Evolutionary conservation across 2,329 filamentous ascomycete species (phyloP).

Genomic region (Ophiocordyceps camponoti-leonardi): DNA sequence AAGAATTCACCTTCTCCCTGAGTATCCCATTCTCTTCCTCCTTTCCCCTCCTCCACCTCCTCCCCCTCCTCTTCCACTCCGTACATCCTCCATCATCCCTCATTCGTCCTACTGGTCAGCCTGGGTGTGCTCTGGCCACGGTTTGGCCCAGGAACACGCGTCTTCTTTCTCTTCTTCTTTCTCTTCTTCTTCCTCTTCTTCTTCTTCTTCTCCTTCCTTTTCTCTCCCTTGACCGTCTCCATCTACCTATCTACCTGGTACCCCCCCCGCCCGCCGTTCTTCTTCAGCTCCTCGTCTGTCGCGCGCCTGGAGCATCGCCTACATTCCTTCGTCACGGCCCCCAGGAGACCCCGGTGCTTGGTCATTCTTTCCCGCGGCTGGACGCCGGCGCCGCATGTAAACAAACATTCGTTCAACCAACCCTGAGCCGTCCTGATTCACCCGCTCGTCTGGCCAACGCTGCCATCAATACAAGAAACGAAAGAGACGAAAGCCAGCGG

Average conservation of each 20-base stretch:
- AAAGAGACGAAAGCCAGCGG: neutral
- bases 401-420: constrained; percentile 1
- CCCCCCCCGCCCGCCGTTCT: neutral
- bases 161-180: neutral
- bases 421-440: constrained; percentile 3
- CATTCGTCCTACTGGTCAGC: neutral
- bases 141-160: neutral
- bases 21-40: neutral
- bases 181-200: no score
- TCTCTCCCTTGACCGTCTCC: neutral
- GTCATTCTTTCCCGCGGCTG: constrained; percentile 3
- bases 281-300: neutral
- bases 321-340: constrained; percentile 1
- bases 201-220: neutral
- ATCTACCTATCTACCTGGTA: neutral
- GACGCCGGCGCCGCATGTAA: constrained; percentile 1
- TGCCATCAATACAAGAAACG: neutral
- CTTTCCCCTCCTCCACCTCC: neutral
- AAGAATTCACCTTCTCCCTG: neutral
- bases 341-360: neutral
- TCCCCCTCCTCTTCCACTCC: neutral
- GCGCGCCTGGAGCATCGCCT: neutral
- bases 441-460: neutral
- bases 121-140: no score
- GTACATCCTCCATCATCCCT: neutral